phyloP scores from a whole-genome alignment of 2,329 filamentous ascomycete species.

The Sporothrix brasiliensis region DNA sequence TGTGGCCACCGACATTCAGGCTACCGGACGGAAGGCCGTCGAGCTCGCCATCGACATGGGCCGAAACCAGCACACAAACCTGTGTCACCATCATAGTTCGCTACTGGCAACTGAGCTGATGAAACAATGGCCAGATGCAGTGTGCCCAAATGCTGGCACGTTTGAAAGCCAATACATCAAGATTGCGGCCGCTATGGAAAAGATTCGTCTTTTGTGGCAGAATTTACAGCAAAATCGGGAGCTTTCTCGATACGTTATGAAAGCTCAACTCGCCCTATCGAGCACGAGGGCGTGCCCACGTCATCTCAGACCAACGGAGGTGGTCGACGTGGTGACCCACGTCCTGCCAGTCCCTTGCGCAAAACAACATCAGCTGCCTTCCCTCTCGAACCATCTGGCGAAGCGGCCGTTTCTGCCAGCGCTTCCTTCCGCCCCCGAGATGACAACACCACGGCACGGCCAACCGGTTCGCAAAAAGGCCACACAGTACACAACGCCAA shows the following conservation, averaged over 20 bases:
- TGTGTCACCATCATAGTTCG: neutral
- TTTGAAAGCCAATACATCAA: constrained; percentile 43
- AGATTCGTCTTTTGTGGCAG: constrained; percentile 52
- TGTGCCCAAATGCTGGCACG: no score
- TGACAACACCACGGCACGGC: no score
- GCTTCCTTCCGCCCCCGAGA: no score
- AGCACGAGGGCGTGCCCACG: no score
- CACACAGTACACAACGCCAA: neutral
- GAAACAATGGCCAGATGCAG: neutral
- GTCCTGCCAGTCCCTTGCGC: neutral
- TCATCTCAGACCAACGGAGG: no score
- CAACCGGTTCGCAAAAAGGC: no score
- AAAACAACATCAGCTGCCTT: neutral
- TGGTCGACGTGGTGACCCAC: neutral
- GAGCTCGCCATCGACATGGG: neutral
- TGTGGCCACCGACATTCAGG: neutral
- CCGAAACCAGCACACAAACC: neutral
- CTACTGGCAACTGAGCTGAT: neutral
- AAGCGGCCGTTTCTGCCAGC: neutral
- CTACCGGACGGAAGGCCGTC: neutral
- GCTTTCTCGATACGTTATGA: constrained; percentile 48
- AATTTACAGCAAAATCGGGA: constrained; percentile 53
- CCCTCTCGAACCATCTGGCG: neutral
- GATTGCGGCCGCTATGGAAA: constrained; percentile 44
- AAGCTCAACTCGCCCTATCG: constrained; percentile 44